Conservation (phyloP, 768 basidiomycete genomes). For the Steccherinum ochraceum region DNA sequence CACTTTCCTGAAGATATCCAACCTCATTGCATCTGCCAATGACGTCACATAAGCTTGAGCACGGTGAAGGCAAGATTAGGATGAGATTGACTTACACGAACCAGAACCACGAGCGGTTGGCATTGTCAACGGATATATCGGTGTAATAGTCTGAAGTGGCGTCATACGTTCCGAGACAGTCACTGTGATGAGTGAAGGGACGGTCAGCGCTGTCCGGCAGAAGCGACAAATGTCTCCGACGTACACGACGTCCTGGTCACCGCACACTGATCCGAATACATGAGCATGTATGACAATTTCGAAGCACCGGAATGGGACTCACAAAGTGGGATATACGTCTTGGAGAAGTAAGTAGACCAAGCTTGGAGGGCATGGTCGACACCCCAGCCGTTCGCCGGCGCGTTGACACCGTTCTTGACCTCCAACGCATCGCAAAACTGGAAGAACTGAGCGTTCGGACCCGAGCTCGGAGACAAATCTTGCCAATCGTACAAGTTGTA, state of each 20-base stretch:
- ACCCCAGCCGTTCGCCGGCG: constrained; percentile 53
- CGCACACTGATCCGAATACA: constrained; percentile 41
- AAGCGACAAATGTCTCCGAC: constrained; percentile 20
- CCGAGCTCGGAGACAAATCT: constrained; percentile 42
- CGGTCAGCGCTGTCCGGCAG: not conserved
- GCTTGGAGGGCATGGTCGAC: constrained; percentile 51
- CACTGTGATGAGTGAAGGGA: constrained; percentile 9
- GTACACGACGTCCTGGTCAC: constrained; percentile 38
- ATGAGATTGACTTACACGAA: constrained; percentile 37
- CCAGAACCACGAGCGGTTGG: constrained; percentile 64
- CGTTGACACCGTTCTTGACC: constrained; percentile 48
- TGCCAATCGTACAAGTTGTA: constrained; percentile 70
- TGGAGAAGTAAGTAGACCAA: constrained; percentile 56
- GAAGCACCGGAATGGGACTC: constrained; percentile 18
- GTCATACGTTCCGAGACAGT: constrained; percentile 38
- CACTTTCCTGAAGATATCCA: constrained; percentile 41
- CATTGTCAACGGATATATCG: constrained; percentile 48
- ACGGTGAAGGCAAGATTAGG: not conserved
- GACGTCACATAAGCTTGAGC: constrained; percentile 1
- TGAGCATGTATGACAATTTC: constrained; percentile 1
- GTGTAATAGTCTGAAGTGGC: constrained; percentile 39
- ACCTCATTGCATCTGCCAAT: constrained; percentile 60
- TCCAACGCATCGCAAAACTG: constrained; percentile 65
- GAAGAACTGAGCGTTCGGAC: constrained; percentile 43
- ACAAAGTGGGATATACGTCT: constrained; percentile 38